Conservation (phyloP, 2,329 filamentous ascomycete species). For the Tolypocladium paradoxum region DNA sequence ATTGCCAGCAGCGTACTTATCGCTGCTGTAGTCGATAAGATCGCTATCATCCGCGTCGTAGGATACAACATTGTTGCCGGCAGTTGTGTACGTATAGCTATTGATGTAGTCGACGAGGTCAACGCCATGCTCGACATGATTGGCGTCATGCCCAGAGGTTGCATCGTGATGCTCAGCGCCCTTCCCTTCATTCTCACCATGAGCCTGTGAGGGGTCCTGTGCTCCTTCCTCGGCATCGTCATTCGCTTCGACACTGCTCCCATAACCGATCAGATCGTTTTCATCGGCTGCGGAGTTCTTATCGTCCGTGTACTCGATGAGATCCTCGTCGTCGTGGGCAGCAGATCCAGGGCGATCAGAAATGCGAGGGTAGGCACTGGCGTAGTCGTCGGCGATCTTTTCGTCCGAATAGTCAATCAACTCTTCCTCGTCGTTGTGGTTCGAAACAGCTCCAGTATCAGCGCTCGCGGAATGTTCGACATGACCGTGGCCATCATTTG, state of each 20-base stretch:
- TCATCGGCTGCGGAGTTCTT: constrained; percentile 5
- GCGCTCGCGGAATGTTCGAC: background rate
- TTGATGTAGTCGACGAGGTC: background rate
- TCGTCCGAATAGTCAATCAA: background rate
- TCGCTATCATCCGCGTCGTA: constrained; percentile 7
- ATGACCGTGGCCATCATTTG: background rate
- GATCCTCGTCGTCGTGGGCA: constrained; percentile 2
- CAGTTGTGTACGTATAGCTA: background rate
- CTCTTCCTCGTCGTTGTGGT: background rate
- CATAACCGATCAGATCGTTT: background rate
- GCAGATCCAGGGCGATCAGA: background rate
- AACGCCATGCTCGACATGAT: background rate
- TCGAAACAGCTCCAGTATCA: background rate
- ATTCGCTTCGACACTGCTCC: background rate
- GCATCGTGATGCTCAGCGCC: background rate
- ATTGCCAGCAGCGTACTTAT: background rate
- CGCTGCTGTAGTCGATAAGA: constrained; percentile 5
- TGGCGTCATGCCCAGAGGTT: background rate
- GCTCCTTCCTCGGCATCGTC: background rate
- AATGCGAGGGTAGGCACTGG: background rate
- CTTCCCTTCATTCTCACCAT: background rate
- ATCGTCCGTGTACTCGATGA: constrained; percentile 6
- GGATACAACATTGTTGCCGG: constrained; percentile 7
- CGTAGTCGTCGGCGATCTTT: background rate
- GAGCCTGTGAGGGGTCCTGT: background rate